Base-by-base conservation (phyloP, 2,329 filamentous ascomycete species). In the Apiospora malaysiana region DNA sequence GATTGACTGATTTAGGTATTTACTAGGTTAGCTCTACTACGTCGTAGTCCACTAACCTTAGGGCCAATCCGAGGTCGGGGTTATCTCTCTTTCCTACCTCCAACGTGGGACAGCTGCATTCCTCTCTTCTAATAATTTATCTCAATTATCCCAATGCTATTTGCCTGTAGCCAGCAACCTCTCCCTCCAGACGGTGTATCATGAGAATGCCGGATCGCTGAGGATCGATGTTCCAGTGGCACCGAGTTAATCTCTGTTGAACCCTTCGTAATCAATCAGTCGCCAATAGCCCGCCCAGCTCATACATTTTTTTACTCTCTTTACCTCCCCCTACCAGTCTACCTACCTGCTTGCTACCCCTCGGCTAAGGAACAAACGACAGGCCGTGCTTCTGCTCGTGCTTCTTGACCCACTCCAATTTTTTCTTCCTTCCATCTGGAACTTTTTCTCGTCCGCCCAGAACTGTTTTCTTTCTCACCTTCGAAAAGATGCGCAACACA, bases 401-500 rank as follows among this genome's bases (percentile, higher is more conserved):
- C n/a, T n/a, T n/a, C n/a, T n/a, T 67, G 65, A 67, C 74, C 75
- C 73, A 63, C 56, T 56, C 76, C 72, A 75, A 77, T 77, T 74
- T 74, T 78, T 75, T 76, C 71, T 70, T 72, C 66, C 70, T 74
- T 75, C 75, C 76, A 72, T 63, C 72, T 74, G 73, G 72, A 72
- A 76, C 74, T 71, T 76, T 14, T 25, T 70, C 73, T 74, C 75
- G 73, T 74, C 74, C 78, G 75, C 72, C 66, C 71, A 73, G 72
- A 71, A 72, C 76, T 74, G 71, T 77, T 68, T 72, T 72, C 74
- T 75, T 73, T 74, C 75, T 79, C 78, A 63, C 18, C 12, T 32
- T 63, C 56, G 32, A n/a, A 40, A 63, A 63, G 75, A 91, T 91
- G 89, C 86, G 89, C 78, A 90, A 90, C 79, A 92, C 90, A 70